phyloP scores from a whole-genome alignment of 805 yeast species.

The Metschnikowia lochheadii region DNA sequence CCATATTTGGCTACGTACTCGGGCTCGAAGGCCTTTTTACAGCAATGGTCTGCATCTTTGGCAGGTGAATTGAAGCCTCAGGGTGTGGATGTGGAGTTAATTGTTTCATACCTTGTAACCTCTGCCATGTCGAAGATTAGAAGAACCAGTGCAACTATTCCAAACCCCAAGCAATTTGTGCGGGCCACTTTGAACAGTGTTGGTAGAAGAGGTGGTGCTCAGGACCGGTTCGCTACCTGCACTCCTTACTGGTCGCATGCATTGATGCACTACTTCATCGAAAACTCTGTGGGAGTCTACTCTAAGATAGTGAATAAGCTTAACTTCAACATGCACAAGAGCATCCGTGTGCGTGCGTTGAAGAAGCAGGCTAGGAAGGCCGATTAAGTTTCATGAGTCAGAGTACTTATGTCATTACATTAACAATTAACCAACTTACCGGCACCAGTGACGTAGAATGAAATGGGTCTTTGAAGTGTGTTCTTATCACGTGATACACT shows the following conservation, averaged over 20 bases:
- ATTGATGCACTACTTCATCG: constrained; percentile 78
- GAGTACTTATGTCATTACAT: background rate
- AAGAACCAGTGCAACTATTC: constrained; percentile 69
- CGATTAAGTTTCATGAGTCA: constrained; percentile 4
- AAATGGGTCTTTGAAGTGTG: too few relatives aligned
- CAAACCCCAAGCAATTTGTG: constrained; percentile 80
- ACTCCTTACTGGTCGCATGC: constrained; percentile 97
- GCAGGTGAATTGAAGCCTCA: constrained; percentile 73
- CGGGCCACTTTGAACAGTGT: constrained; percentile 59
- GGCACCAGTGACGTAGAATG: too few relatives aligned
- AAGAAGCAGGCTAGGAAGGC: constrained; percentile 52
- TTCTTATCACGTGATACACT: too few relatives aligned
- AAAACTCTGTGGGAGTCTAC: constrained; percentile 76
- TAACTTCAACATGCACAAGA: constrained; percentile 73
- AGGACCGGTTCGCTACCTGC: constrained; percentile 76
- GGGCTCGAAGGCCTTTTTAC: constrained; percentile 93
- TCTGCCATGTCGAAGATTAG: constrained; percentile 94
- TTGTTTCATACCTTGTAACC: constrained; percentile 84
- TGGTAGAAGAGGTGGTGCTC: constrained; percentile 90
- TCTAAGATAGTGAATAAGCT: constrained; percentile 62
- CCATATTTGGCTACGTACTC: constrained; percentile 91
- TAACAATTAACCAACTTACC: background rate
- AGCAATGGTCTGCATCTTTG: constrained; percentile 85
- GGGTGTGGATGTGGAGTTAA: constrained; percentile 80
- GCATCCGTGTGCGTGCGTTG: constrained; percentile 79